Evolutionary conservation across 2,329 filamentous ascomycete genomes (phyloP), one percentile per base, ranked within the genome.

Genomic region (Bipolaris sorokiniana): DNA sequence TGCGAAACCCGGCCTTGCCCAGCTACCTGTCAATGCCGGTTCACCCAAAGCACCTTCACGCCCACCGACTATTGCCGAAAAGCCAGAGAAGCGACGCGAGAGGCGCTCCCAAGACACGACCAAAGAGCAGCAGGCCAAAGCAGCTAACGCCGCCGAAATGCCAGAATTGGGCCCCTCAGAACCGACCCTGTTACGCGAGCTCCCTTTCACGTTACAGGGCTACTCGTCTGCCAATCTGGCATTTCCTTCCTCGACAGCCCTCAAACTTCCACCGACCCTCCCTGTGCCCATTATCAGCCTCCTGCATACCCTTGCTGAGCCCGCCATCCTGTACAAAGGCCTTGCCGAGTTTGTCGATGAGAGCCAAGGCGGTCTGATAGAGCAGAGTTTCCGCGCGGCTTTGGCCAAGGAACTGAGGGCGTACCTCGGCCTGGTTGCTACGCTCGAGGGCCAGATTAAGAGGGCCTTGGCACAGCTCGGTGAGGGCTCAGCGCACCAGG

Each of bases 181-280:
- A 59, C 69, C 80, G 7, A 74, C 78, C 5, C 71, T 84, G 13
- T 72, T 84, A 36, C 77, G 82, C 23, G 94, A 98, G 71, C 81
- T 98, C 3, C 93, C 95, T 0, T 98, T 95, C 71, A 97, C 93
- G 0, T 81, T 98, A 0, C 95, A 98, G 77, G 95, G 95, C 0
- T 81, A 98, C 2, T 96, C 92, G 1, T 97, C 94, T 0, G 89
- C 90, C 1, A 91, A 93, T 62, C 80, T 98, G 37, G 84, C 88
- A 0, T 98, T 98, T 64, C 79, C 85, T 9, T 86, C 87, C 13
- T 82, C 86, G 22, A 86, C 87, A 20, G 86, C 85, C 2, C 79
- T 98, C 50, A 90, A 87, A 69, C 80, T 99, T 23, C 96, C 95
- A 0, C 69, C 87, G 0, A 91, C 88, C 0, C 82, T 99, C 5